A percentile compares a stretch with the other conserved stretches of the same genome.
Evolutionary conservation across 305 asterid species (phyloP).

Genomic region (Euphrasia arctica): DNA sequence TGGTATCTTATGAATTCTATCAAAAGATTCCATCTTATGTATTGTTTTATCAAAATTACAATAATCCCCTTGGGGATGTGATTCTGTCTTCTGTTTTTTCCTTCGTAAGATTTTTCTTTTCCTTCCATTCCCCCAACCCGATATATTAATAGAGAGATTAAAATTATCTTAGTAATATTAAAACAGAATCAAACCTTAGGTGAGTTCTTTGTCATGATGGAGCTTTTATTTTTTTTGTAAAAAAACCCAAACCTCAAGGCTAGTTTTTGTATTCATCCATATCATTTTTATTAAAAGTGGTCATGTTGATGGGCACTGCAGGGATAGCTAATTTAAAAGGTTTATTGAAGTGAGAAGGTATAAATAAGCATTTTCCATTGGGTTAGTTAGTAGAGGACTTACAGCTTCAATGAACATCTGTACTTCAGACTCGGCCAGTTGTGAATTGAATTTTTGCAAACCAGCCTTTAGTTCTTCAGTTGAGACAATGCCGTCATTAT

Average conservation of each 20-base stretch:
- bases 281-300: not conserved
- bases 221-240: not conserved
- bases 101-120: too few relatives aligned
- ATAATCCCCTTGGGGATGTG: too few relatives aligned
- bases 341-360: slow-evolving; percentile 14
- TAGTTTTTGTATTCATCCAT: not conserved
- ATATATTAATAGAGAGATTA: too few relatives aligned
- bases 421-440: slow-evolving; percentile 74
- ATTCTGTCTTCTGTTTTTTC: too few relatives aligned
- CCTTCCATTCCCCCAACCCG: too few relatives aligned
- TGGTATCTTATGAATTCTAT: too few relatives aligned
- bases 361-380: slow-evolving; percentile 16
- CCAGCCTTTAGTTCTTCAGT: slow-evolving; percentile 84
- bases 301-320: not conserved
- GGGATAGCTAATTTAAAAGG: slow-evolving; percentile 1
- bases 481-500: slow-evolving; percentile 85
- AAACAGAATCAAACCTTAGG: too few relatives aligned
- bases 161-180: too few relatives aligned
- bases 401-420: slow-evolving; percentile 96
- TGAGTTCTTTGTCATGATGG: too few relatives aligned
- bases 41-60: too few relatives aligned
- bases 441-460: slow-evolving; percentile 60
- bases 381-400: slow-evolving; percentile 33
- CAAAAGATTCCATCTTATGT: too few relatives aligned
- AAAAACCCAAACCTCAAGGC: not conserved